These are phyloP conservation scores for Mycena sanguinolenta DNA, from an alignment of 768 basidiomycete species.

Conservation along the genomic window DNA sequence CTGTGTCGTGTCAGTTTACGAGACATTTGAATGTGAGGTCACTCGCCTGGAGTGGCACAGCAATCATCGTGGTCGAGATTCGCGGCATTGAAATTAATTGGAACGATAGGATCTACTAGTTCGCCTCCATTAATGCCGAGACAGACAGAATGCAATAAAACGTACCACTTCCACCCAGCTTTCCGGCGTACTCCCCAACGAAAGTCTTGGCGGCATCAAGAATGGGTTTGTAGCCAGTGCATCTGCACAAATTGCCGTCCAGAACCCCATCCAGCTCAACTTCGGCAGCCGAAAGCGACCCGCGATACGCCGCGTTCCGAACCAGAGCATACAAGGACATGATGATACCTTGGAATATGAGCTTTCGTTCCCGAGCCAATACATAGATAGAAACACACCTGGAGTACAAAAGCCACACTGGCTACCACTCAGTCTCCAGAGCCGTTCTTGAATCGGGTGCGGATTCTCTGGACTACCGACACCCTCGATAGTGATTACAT, in stretches of 20 bases:
- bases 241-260: constrained; percentile 38
- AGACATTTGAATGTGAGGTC: not conserved
- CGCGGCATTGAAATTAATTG: constrained; percentile 36
- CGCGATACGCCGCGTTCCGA: constrained; percentile 38
- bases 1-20: not conserved
- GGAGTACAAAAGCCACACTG: constrained; percentile 39
- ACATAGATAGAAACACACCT: constrained; percentile 4
- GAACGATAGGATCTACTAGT: constrained; percentile 26
- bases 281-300: constrained; percentile 35
- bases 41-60: constrained; percentile 29
- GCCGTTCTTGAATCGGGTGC: constrained; percentile 35
- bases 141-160: not conserved
- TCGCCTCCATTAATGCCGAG: not conserved
- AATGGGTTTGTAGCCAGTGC: constrained; percentile 39
- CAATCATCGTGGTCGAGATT: constrained; percentile 35
- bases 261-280: constrained; percentile 37
- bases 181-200: constrained; percentile 35
- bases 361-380: not conserved
- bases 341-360: constrained; percentile 28
- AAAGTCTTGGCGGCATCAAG: constrained; percentile 39
- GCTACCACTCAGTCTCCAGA: constrained; percentile 36
- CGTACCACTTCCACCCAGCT: constrained; percentile 18
- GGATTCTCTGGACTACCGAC: constrained; percentile 36
- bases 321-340: constrained; percentile 38
- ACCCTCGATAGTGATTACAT: constrained; percentile 39